Evolutionary conservation across 768 basidiomycete species (phyloP), one percentile per base, ranked within the genome.

Genomic region (Brasilioporus rufonigricans): DNA sequence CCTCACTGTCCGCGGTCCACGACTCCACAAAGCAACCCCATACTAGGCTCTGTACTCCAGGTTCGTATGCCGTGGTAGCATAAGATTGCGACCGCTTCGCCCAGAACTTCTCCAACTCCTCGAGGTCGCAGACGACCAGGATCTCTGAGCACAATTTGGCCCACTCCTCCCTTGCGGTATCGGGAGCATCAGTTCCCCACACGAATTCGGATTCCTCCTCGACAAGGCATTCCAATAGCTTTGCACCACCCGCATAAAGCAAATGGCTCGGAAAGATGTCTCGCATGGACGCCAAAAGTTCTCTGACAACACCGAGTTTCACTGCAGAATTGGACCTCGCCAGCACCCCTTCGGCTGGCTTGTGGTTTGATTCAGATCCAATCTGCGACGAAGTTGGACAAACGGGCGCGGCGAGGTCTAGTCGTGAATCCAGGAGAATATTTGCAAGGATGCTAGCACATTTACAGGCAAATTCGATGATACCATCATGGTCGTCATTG

Each of bases 11-110:
- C 14, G 73, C 71, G 49, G 66, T 72, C 87, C 89, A 91, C 19
- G 73, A 74, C 52, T 81, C 75, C 21, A 78, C 72, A 59, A 84
- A 84, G 23, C 69, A 69, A 27, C 73, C 69, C 89, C 89, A 92
- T 8, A 87, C 77, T 0, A 70, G 52, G 24, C 73, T 72, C n/a
- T 77, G 76, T 38, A 79, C 74, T 26, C 75, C 74, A 26, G 65
- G 58, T 5, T 71, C 74, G 69, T 76, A 80, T 32, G 61, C 29
- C 70, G 61, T 59, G 21, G 47, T 38, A 7, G 57, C 52, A 56
- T 56, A 50, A 23, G 68, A 70, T 60, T 52, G 52, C 19, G 60
- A 54, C 36, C 63, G 56, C 45, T 52, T 59, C 35, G 48, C 41
- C 84, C 85, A 87, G 65, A 89, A 89, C 27, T 66, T 73, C 48